phyloP scores from a whole-genome alignment of 805 yeast genomes.

The Torulaspora gathmanii region DNA sequence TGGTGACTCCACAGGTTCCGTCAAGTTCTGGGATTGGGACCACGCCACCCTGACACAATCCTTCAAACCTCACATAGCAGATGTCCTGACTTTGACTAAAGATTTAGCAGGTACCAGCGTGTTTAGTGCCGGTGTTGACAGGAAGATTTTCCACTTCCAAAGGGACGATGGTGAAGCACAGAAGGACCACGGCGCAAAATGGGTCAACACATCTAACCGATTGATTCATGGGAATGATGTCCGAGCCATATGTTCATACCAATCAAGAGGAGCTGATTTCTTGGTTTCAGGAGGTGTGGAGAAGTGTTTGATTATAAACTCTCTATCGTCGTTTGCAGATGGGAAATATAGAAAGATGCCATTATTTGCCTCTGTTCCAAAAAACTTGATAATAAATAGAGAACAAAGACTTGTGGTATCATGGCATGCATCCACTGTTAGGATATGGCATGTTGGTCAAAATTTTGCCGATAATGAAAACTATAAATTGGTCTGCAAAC shows the following conservation, averaged over 20 bases:
- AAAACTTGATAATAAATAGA: constrained; percentile 48
- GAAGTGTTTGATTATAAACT: constrained; percentile 56
- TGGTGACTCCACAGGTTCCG: constrained; percentile 94
- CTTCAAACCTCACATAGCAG: constrained; percentile 84
- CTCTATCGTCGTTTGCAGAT: constrained; percentile 60
- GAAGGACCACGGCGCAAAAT: constrained; percentile 37
- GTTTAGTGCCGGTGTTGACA: constrained; percentile 89
- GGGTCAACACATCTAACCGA: constrained; percentile 75
- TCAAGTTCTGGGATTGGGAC: constrained; percentile 87
- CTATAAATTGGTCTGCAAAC: constrained; percentile 56
- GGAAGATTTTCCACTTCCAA: constrained; percentile 72
- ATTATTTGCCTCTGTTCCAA: constrained; percentile 48
- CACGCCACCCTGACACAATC: constrained; percentile 74
- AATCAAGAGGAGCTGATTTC: constrained; percentile 61
- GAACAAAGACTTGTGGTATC: constrained; percentile 51
- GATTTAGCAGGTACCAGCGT: constrained; percentile 59
- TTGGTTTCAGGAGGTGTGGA: constrained; percentile 84
- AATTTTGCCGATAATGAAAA: constrained; percentile 27
- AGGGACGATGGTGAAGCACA: constrained; percentile 3
- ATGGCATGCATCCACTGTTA: constrained; percentile 80
- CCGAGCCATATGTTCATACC: constrained; percentile 67
- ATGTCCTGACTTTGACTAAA: constrained; percentile 67
- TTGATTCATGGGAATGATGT: constrained; percentile 83
- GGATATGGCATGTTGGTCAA: constrained; percentile 64
- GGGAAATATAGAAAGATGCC: constrained; percentile 71